phyloP scores from a whole-genome alignment of 1,284 basidiomycete genomes.

The Sporisorium reilianum region DNA sequence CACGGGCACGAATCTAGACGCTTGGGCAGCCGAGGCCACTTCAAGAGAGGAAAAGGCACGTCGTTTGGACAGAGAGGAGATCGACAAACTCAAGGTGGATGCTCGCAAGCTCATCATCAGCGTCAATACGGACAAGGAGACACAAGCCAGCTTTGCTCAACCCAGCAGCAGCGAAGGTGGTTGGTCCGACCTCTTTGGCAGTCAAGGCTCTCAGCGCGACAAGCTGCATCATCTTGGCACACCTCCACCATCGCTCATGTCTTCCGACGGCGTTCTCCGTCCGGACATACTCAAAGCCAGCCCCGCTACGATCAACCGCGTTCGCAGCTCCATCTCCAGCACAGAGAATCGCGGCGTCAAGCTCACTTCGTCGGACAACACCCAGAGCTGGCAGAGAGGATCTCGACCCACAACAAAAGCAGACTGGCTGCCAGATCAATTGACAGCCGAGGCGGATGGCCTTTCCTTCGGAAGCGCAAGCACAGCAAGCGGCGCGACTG shows the following conservation, averaged over 20 bases:
- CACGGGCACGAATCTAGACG: slow-evolving; percentile 16
- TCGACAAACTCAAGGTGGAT: slow-evolving; percentile 40
- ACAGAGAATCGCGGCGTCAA: slow-evolving; percentile 37
- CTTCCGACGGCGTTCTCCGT: slow-evolving; percentile 26
- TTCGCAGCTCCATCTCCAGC: slow-evolving; percentile 19
- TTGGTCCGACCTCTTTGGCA: slow-evolving; percentile 40
- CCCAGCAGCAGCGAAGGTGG: slow-evolving; percentile 13
- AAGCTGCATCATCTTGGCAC: slow-evolving; percentile 28
- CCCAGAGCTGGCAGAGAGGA: slow-evolving; percentile 25
- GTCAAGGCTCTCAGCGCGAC: slow-evolving; percentile 39
- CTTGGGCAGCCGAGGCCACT: slow-evolving; percentile 38
- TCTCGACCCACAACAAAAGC: slow-evolving; percentile 23
- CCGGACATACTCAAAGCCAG: slow-evolving; percentile 15
- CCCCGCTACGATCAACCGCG: slow-evolving; percentile 20
- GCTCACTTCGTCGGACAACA: slow-evolving; percentile 25
- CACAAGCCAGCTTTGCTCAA: slow-evolving; percentile 28
- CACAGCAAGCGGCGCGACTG: neutral
- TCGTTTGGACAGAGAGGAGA: slow-evolving; percentile 35
- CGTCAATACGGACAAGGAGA: slow-evolving; percentile 25
- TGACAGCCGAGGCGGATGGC: slow-evolving; percentile 12
- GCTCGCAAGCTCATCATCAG: slow-evolving; percentile 37
- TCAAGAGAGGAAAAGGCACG: slow-evolving; percentile 31
- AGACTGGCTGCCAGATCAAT: slow-evolving; percentile 31
- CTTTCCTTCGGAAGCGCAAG: neutral
- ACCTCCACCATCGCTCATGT: slow-evolving; percentile 26